Evolutionary conservation across 257 asterid genomes (phyloP), one percentile per base, ranked within the genome.

Genomic region (Solanum peruvianum): DNA sequence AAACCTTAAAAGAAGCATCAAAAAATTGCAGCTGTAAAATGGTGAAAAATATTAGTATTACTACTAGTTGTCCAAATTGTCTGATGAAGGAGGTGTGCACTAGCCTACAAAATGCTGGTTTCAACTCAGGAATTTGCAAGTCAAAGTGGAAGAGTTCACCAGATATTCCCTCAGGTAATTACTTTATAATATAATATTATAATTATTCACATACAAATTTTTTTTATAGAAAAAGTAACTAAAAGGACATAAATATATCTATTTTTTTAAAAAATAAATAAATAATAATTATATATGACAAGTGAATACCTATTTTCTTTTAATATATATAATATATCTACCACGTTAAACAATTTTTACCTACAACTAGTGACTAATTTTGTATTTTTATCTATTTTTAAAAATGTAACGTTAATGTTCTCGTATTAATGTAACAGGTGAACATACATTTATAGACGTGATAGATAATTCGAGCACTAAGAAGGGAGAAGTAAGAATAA

Each of bases 91-190:
- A 62, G 87, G 91, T 94, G 33, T 94, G 98, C 90, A 88, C 91
- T 73, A 94, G 95, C 21, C 92, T 95, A 44, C 96, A 91, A 67
- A 87, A 67, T 70, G 93, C 91, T 2, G 98, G 97, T 81, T 95
- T 91, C 60, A 89, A 94, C 45, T 87, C 94, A 39, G 96, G 96
- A 13, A 93, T 94, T 90, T 95, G 98, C 99, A 96, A 92, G 88
- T 95, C 99, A 71, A 95, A 95, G 88, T 96, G 99, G 98, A 93
- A 37, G 85, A 96, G 95, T 88, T 93, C 96, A 7, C 86, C 92
- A 4, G 93, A 94, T 76, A 94, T 94, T 75, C 96, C 99, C 7
- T 94, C 98, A 89, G 99, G 99, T 96, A 89, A 25, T 35, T 83
- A 75, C 9, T 75, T 31, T 31, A 31, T 3, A 31, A 31, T 23